Evolutionary conservation across 2,329 filamentous ascomycete genomes (phyloP), one percentile per base, ranked within the genome.

Genomic region (Paecilomyces sp.): DNA sequence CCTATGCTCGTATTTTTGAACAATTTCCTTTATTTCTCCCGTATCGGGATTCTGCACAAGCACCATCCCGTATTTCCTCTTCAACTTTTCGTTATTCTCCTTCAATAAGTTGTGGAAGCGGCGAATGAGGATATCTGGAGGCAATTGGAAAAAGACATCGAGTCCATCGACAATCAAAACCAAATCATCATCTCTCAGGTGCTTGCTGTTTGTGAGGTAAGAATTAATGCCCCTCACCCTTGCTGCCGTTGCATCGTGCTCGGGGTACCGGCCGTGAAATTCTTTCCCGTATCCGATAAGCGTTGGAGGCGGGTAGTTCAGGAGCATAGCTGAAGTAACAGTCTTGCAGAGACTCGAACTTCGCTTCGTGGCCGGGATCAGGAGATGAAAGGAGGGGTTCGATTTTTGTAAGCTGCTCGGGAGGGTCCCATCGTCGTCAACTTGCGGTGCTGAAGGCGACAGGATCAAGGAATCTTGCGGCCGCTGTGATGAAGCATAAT

Each of bases 61-160:
- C 47, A 66, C 66, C 57, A 57, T 70, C 2, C 82, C 82, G 62
- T 85, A 85, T 47, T 77, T 79, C 56, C 77, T 71, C 36, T 75
- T 72, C 51, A 88, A 72, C 28, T 80, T 78, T 33, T 72, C 70
- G 63, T 88, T 85, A 30, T 81, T 82, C 56, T 79, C 77, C n/a
- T 77, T 74, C 18, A 83, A 69, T 15, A 85, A 73, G 13, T 77
- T 74, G 63, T 85, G 83, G 70, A 88, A 90, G 52, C 87, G 80
- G 63, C 82, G 75, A 28, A 90, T 80, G 63, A 89, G 74, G 22
- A 88, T 77, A 51, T 87, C 82, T 2, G 84, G 81, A 0, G 86
- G 85, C 2, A 89, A 75, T 69, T 90, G 87, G 61, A 88, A 84
- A 74, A 85, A 85, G 1, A 85, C 78, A 60, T 89, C 85, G 68